Conservation (phyloP, 495 filamentous ascomycete genomes). For the Thermothielavioides terrestris region DNA sequence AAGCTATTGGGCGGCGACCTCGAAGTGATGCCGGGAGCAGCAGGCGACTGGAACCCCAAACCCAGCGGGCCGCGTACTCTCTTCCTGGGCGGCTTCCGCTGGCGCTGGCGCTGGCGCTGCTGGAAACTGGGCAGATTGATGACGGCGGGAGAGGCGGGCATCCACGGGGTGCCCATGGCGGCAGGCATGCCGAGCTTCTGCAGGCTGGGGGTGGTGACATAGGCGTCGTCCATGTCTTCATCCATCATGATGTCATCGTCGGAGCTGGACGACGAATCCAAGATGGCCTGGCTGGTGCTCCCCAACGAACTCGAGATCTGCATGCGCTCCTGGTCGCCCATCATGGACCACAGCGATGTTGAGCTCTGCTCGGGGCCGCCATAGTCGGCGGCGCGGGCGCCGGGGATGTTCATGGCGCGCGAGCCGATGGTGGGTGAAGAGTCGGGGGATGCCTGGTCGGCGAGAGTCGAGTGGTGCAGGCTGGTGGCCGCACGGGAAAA, state of each 20-base stretch:
- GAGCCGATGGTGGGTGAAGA: constrained; percentile 80
- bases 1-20: constrained; percentile 36
- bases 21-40: constrained; percentile 23
- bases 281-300: constrained; percentile 69
- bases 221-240: constrained; percentile 70
- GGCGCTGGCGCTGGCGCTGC: constrained; percentile 61
- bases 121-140: constrained; percentile 71
- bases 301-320: constrained; percentile 77
- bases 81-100: constrained; percentile 48
- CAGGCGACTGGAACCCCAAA: constrained; percentile 31
- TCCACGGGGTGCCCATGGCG: constrained; percentile 47
- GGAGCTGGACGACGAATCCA: constrained; percentile 69
- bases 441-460: constrained; percentile 83
- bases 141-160: constrained; percentile 51
- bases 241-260: constrained; percentile 75
- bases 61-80: constrained; percentile 28
- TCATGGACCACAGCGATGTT: constrained; percentile 39
- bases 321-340: constrained; percentile 55
- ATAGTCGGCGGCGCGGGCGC: constrained; percentile 29
- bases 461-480: constrained; percentile 89
- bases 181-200: constrained; percentile 38
- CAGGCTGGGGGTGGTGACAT: constrained; percentile 60
- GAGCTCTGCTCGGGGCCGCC: constrained; percentile 30
- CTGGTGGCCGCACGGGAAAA: constrained; percentile 92
- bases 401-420: constrained; percentile 70